These are phyloP conservation scores for Fusarium marasasianum DNA, from an alignment of 2,329 filamentous ascomycete species.

Conservation along the genomic window DNA sequence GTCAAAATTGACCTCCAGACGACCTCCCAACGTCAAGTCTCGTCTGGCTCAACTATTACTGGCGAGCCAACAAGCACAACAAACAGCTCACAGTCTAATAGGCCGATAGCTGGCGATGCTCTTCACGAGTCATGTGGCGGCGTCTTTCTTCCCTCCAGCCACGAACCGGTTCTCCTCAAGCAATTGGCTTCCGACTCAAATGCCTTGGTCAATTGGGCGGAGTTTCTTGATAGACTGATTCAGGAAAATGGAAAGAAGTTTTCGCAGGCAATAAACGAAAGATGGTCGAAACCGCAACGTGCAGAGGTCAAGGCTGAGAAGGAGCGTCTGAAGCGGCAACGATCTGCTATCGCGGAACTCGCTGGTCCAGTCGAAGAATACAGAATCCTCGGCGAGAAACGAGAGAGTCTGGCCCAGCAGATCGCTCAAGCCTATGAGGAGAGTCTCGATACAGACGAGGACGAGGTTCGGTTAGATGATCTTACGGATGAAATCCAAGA, in stretches of 20 bases:
- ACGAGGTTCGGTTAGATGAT: constrained; percentile 60
- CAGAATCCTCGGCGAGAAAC: constrained; percentile 53
- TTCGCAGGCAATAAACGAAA: constrained; percentile 57
- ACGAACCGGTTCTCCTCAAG: constrained; percentile 38
- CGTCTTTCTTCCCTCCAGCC: background rate
- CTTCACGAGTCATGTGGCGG: background rate
- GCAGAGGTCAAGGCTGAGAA: constrained; percentile 60
- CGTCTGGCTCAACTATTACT: constrained; percentile 11
- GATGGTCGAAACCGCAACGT: constrained; percentile 57
- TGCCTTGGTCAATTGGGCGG: constrained; percentile 49
- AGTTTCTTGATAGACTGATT: constrained; percentile 53
- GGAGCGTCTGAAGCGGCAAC: constrained; percentile 57
- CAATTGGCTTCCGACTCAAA: constrained; percentile 45
- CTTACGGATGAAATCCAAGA: constrained; percentile 56
- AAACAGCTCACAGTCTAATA: constrained; percentile 17
- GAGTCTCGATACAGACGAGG: constrained; percentile 60
- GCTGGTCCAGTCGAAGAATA: constrained; percentile 55
- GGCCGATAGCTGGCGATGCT: constrained; percentile 5
- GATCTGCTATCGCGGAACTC: constrained; percentile 55
- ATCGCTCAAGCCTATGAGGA: constrained; percentile 62
- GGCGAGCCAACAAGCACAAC: background rate
- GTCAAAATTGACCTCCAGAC: background rate
- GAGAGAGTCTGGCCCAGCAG: constrained; percentile 56
- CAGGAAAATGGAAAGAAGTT: constrained; percentile 60
- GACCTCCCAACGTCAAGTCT: constrained; percentile 22